A percentile compares a stretch with the other conserved stretches of the same genome.
These are phyloP conservation scores for Conoideocrella luteorostrata DNA, from an alignment of 2,329 filamentous ascomycete species.

Conservation along the genomic window DNA sequence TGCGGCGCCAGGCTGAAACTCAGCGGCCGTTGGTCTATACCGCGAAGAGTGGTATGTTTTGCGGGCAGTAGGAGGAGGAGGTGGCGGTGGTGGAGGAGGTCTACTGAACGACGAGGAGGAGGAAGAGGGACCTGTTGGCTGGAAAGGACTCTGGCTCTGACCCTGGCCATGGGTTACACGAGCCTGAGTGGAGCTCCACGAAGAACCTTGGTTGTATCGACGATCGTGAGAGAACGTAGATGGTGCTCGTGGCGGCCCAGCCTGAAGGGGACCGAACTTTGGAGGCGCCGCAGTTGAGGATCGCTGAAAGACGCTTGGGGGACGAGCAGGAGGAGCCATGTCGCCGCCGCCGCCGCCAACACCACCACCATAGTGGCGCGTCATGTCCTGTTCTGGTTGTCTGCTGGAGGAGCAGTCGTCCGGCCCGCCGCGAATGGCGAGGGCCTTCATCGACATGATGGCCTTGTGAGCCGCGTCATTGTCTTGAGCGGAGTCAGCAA, in stretches of 20 bases:
- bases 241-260: constrained; percentile 21
- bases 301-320: constrained; percentile 21
- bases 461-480: constrained; percentile 20
- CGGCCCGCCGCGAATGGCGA: constrained; percentile 6
- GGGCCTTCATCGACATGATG: constrained; percentile 19
- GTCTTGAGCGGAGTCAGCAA: constrained; percentile 22
- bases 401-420: no score
- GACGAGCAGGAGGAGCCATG: constrained; percentile 13
- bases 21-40: constrained; percentile 27
- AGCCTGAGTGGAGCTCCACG: constrained; percentile 18
- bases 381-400: no score
- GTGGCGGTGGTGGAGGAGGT: no score
- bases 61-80: no score
- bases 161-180: background rate
- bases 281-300: constrained; percentile 17
- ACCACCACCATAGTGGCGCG: no score
- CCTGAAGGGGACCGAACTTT: constrained; percentile 24
- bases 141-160: constrained; percentile 3
- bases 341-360: no score
- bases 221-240: constrained; percentile 21
- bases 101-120: constrained; percentile 11
- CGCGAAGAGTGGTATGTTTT: constrained; percentile 8
- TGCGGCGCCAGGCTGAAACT: constrained; percentile 23
- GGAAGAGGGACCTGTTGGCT: background rate
- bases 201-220: constrained; percentile 10